Evolutionary conservation across 495 filamentous ascomycete species (phyloP).

Genomic region (Xylaria scruposa): DNA sequence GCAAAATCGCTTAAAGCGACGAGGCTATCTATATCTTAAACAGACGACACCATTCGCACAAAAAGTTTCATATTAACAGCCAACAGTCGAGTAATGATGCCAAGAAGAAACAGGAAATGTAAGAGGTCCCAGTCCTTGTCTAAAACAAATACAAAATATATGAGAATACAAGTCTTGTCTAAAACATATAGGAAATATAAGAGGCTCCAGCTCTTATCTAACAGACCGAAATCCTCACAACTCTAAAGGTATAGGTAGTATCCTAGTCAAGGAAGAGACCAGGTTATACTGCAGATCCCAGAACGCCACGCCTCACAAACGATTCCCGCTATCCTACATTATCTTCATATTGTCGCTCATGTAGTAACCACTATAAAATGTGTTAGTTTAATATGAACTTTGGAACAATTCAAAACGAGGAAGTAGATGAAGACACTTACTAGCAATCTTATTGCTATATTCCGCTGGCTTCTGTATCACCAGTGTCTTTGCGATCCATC

Average conservation of each 20-base stretch:
- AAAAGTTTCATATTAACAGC: too few relatives aligned
- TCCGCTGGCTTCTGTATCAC: conserved; percentile 18
- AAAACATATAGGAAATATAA: not conserved
- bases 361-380: conserved; percentile 13
- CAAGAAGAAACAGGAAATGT: too few relatives aligned
- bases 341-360: not conserved
- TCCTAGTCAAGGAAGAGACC: not conserved
- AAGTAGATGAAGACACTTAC: not conserved
- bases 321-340: not conserved
- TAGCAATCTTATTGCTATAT: conserved; percentile 35
- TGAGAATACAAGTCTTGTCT: too few relatives aligned
- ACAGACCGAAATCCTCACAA: not conserved
- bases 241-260: not conserved
- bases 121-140: too few relatives aligned
- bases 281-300: not conserved
- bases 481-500: conserved; percentile 45
- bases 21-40: too few relatives aligned
- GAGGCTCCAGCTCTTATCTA: not conserved
- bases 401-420: not conserved
- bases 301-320: not conserved
- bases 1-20: too few relatives aligned
- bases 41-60: too few relatives aligned
- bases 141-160: too few relatives aligned
- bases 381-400: not conserved
- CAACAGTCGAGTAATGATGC: too few relatives aligned